Percentiles rank a stretch among this genome's conserved stretches.
These are phyloP conservation scores for Atkinsonella texensis DNA, from an alignment of 2,329 filamentous ascomycete genomes.

Conservation along the genomic window DNA sequence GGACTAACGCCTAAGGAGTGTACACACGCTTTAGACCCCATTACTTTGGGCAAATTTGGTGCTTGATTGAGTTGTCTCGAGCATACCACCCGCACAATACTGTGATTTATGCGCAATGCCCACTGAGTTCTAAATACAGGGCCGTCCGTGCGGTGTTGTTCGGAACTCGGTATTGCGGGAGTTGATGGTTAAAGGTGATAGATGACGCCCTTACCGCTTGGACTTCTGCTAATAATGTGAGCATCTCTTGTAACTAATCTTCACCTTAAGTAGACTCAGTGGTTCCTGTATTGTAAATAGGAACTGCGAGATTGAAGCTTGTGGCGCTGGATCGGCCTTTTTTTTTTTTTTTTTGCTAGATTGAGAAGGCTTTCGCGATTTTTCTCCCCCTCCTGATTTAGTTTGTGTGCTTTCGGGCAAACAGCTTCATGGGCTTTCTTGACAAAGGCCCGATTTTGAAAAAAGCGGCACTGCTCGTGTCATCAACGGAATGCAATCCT, in stretches of 20 bases:
- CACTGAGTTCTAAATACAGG: too few relatives aligned
- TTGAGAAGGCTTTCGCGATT: not conserved
- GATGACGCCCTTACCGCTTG: not conserved
- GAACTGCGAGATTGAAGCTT: not conserved
- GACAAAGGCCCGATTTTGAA: too few relatives aligned
- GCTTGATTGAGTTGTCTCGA: too few relatives aligned
- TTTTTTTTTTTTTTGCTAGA: not conserved
- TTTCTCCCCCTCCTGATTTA: not conserved
- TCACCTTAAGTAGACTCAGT: not conserved
- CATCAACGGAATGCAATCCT: not conserved
- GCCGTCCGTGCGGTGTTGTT: not conserved
- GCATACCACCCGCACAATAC: too few relatives aligned
- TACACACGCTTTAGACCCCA: constrained; percentile 2
- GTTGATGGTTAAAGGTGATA: not conserved
- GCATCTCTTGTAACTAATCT: not conserved
- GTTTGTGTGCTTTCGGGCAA: not conserved
- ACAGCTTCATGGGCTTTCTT: not conserved
- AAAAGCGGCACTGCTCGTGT: too few relatives aligned
- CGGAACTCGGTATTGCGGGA: not conserved
- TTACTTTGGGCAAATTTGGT: not conserved
- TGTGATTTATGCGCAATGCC: too few relatives aligned
- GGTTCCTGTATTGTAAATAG: not conserved
- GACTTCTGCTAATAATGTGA: not conserved
- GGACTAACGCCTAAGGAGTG: not conserved
- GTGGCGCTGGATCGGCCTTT: not conserved